Conservation (phyloP, 2,329 filamentous ascomycete genomes). For the Raffaelea arxii region DNA sequence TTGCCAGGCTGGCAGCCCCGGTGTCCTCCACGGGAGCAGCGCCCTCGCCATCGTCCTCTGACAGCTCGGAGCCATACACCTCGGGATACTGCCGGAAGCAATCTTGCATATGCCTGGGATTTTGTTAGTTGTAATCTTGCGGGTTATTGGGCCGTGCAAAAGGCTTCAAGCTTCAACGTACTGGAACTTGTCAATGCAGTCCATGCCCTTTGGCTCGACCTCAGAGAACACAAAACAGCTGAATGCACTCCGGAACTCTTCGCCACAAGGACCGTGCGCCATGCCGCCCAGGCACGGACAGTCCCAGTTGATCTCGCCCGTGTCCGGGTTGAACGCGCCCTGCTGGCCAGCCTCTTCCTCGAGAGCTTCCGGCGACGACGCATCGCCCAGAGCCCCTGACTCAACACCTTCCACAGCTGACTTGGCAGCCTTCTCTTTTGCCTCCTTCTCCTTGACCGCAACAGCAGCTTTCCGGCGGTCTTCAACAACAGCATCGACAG, state of each 20-base stretch:
- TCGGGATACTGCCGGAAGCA: conserved; percentile 93
- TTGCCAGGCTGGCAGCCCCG: conserved; percentile 16
- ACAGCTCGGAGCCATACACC: conserved; percentile 80
- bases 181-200: conserved; percentile 98
- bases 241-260: conserved; percentile 90
- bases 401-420: conserved; percentile 13
- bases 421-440: conserved; percentile 15
- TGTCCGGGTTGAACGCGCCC: conserved; percentile 95
- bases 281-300: conserved; percentile 96
- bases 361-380: conserved; percentile 39
- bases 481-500: conserved; percentile 57
- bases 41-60: conserved; percentile 54
- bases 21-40: conserved; percentile 17
- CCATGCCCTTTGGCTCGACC: conserved; percentile 94
- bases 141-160: background rate
- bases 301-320: conserved; percentile 99
- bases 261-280: conserved; percentile 90
- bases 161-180: too few species aligned
- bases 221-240: conserved; percentile 96
- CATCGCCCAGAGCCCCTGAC: conserved; percentile 8
- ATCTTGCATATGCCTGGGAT: conserved; percentile 78
- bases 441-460: conserved; percentile 15
- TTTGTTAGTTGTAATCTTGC: conserved; percentile 6
- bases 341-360: conserved; percentile 78
- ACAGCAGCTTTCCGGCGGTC: conserved; percentile 45